A percentile compares a stretch with the other conserved stretches of the same genome.
These are phyloP conservation scores for Hypholoma fasciculare DNA, from an alignment of 768 basidiomycete species.

Conservation along the genomic window DNA sequence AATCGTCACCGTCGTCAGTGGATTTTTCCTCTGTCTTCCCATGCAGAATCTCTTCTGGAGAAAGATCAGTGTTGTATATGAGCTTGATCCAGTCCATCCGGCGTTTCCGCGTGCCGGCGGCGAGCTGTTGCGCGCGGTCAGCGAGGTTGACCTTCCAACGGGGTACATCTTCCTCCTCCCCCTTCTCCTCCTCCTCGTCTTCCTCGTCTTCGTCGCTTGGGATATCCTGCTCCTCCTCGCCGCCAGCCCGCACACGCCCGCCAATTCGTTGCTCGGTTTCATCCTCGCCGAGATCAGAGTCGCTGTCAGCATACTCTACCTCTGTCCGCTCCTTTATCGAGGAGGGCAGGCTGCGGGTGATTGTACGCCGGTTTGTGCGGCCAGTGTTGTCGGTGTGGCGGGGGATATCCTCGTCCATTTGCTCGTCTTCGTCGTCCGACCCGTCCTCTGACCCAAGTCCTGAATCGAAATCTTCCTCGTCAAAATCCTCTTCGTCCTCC, in stretches of 20 bases:
- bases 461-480: constrained; percentile 20
- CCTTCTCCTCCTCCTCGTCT: constrained; percentile 25
- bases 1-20: constrained; percentile 63
- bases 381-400: constrained; percentile 44
- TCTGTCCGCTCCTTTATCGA: constrained; percentile 38
- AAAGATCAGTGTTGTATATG: constrained; percentile 72
- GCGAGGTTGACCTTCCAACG: constrained; percentile 76
- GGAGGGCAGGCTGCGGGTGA: constrained; percentile 40
- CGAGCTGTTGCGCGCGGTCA: constrained; percentile 37
- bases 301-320: constrained; percentile 74
- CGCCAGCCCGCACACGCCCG: constrained; percentile 34
- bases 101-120: constrained; percentile 37
- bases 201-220: constrained; percentile 32
- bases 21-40: constrained; percentile 35
- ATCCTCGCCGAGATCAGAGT: constrained; percentile 66
- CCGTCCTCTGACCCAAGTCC: constrained; percentile 30
- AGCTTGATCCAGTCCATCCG: constrained; percentile 82
- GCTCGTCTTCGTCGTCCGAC: constrained; percentile 25
- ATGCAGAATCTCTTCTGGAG: constrained; percentile 65
- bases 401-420: constrained; percentile 21
- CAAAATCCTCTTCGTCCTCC: constrained; percentile 23
- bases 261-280: constrained; percentile 25
- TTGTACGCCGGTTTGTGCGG: constrained; percentile 47
- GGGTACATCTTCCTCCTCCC: constrained; percentile 38
- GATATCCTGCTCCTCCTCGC: constrained; percentile 32